A percentile compares a stretch with the other conserved stretches of the same genome.
Evolutionary conservation across 768 basidiomycete species (phyloP).

Genomic region (Clathrus columnatus): DNA sequence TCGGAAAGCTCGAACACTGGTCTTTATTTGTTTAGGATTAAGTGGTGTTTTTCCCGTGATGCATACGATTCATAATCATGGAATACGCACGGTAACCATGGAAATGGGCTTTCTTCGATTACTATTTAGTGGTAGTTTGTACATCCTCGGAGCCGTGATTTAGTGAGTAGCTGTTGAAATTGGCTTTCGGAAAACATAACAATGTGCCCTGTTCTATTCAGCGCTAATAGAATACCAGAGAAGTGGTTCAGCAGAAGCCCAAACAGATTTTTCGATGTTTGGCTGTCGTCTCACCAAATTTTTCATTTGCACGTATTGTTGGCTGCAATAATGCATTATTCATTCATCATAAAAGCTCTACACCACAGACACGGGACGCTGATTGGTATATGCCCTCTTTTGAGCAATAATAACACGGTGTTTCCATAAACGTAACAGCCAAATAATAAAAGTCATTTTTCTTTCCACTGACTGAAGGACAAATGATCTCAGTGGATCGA

Average conservation of each 20-base stretch:
- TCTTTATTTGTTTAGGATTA: conserved; percentile 74
- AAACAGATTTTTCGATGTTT: conserved; percentile 68
- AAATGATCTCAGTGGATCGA: too few relatives aligned
- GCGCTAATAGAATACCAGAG: conserved; percentile 80
- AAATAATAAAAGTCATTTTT: too few relatives aligned
- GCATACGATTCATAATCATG: conserved; percentile 56
- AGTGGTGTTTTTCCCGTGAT: conserved; percentile 59
- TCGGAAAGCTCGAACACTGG: conserved; percentile 63
- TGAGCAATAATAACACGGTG: too few relatives aligned
- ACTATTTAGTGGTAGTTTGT: conserved; percentile 57
- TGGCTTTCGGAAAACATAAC: conserved; percentile 11
- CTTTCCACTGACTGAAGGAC: too few relatives aligned
- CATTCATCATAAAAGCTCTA: conserved; percentile 45
- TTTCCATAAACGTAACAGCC: too few relatives aligned
- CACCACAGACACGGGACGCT: conserved; percentile 41
- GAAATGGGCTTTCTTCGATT: conserved; percentile 71
- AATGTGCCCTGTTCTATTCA: conserved; percentile 26
- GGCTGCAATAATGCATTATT: conserved; percentile 62
- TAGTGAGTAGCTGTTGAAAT: conserved; percentile 46
- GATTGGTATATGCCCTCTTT: neutral
- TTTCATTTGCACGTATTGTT: conserved; percentile 77
- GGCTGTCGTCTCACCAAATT: conserved; percentile 81
- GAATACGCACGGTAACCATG: conserved; percentile 40
- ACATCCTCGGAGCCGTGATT: conserved; percentile 70
- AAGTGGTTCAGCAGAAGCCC: conserved; percentile 36